A percentile compares a stretch with the other conserved stretches of the same genome.
These are phyloP conservation scores for Pseudogymnoascus destructans DNA, from an alignment of 2,329 filamentous ascomycete species.

Conservation along the genomic window DNA sequence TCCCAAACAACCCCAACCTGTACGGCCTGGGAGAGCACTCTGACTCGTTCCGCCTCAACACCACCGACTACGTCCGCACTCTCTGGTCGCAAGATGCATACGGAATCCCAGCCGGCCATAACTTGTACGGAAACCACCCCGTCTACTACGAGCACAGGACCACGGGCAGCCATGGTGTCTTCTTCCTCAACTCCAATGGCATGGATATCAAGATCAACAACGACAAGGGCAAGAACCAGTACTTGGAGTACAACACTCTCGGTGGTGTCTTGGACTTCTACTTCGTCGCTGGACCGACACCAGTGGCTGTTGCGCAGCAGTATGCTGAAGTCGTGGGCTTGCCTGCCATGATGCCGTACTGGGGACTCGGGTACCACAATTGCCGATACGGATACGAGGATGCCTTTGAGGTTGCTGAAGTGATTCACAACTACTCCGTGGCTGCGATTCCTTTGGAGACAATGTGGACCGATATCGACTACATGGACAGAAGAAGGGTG, in stretches of 20 bases:
- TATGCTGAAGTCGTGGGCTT: constrained; percentile 44
- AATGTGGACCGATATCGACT: constrained; percentile 55
- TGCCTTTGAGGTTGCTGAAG: constrained; percentile 51
- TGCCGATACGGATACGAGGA: constrained; percentile 53
- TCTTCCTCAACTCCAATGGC: constrained; percentile 58
- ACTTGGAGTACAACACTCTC: constrained; percentile 66
- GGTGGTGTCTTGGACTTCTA: constrained; percentile 66
- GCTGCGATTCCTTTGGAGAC: constrained; percentile 55
- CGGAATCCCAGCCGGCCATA: constrained; percentile 38
- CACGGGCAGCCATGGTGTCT: constrained; percentile 47
- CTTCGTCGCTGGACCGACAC: constrained; percentile 46
- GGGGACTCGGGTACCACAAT: constrained; percentile 49
- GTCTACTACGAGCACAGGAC: constrained; percentile 51
- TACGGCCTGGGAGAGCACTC: constrained; percentile 55
- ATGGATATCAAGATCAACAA: constrained; percentile 68
- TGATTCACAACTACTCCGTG: constrained; percentile 52
- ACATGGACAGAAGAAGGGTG: constrained; percentile 40
- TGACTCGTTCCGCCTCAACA: constrained; percentile 44
- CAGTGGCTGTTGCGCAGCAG: constrained; percentile 44
- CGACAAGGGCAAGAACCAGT: constrained; percentile 42
- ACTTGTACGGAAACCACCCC: constrained; percentile 51
- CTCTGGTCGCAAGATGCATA: constrained; percentile 50
- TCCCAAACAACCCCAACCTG: constrained; percentile 45
- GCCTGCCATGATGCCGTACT: constrained; percentile 51
- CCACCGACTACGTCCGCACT: constrained; percentile 47